Base-by-base conservation (phyloP, 2,329 filamentous ascomycete species). In the Penicillium sp. region DNA sequence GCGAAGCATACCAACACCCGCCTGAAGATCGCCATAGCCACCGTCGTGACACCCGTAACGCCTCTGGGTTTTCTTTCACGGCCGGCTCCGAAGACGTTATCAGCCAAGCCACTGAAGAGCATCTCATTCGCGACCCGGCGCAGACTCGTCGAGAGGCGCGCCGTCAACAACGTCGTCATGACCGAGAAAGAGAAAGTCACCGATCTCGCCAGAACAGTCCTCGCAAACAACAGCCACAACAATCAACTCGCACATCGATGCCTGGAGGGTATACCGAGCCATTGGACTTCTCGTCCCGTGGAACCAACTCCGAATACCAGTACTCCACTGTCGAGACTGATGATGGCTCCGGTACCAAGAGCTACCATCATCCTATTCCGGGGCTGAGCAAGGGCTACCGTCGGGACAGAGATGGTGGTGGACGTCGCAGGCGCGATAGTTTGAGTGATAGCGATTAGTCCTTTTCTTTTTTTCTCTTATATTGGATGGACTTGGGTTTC, bases 331-430 rank as follows among this genome's bases (percentile, higher is more conserved):
- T 74, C 28, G 54, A 55, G 11, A 59, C 52, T 2, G 74, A 71
- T 14, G 68, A 72, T 0, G 73, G 78, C 23, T 68, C 74, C 2
- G 73, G 72, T 5, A 82, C 79, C 12, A 82, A 81, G 67, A 75
- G 74, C 48, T 85, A 85, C 63, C 78, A 79, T 24, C 81, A 82
- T 68, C 77, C 81, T 8, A 81, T 85, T 49, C 81, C 82, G 0
- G 81, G 79, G 0, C 62, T 84, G 63, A 80, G 74, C 58, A 72
- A 73, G 61, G 74, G 72, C 9, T 75, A 75, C 55, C 68, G 73
- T 11, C 71, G 72, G 26, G 70, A 72, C 35, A 66, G 65, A 38
- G 52, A 57, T 12, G 65, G 66, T 14, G 65, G 66, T 18, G 64
- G 66, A n/a, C 71, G 71, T 16, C 71, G 77, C 38, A 70, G 79